These are phyloP conservation scores for Coemansia sp. DNA, from an alignment of 192 early-diverging fungal genomes.

Conservation along the genomic window DNA sequence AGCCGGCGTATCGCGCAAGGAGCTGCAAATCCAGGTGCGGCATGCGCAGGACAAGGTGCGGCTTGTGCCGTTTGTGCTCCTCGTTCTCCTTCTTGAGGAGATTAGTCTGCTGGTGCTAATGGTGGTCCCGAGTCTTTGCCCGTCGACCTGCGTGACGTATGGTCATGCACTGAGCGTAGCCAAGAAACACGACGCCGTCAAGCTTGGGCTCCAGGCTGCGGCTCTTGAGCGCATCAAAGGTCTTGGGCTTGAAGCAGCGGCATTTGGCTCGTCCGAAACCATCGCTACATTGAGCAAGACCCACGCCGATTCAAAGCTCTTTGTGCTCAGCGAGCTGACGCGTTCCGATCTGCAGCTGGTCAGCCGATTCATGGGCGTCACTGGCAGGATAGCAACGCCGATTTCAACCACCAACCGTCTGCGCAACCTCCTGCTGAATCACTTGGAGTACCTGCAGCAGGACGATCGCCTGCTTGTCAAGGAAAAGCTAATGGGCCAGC, in stretches of 20 bases:
- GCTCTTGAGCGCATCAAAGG: slow-evolving; percentile 22
- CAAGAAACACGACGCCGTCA: slow-evolving; percentile 23
- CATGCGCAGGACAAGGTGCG: slow-evolving; percentile 33
- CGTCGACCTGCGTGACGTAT: slow-evolving; percentile 43
- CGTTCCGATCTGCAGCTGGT: slow-evolving; percentile 22
- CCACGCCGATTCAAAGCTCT: slow-evolving; percentile 1
- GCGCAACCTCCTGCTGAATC: slow-evolving; percentile 13
- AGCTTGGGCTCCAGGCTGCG: slow-evolving; percentile 13
- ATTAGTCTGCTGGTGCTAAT: slow-evolving; percentile 32
- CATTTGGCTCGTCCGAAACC: slow-evolving; percentile 15
- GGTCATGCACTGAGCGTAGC: slow-evolving; percentile 27
- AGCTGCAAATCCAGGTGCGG: slow-evolving; percentile 33
- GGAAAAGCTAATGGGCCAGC: slow-evolving; percentile 25
- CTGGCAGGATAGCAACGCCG: not conserved
- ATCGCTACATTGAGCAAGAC: not conserved
- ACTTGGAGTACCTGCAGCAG: slow-evolving; percentile 19
- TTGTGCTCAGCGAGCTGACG: slow-evolving; percentile 13
- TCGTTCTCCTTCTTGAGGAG: slow-evolving; percentile 36
- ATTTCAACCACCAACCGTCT: not conserved
- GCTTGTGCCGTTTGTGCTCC: slow-evolving; percentile 42
- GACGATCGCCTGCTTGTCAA: slow-evolving; percentile 34
- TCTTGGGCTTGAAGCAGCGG: slow-evolving; percentile 9
- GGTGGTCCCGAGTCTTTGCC: slow-evolving; percentile 37
- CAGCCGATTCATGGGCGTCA: slow-evolving; percentile 25
- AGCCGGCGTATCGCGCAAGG: slow-evolving; percentile 22